These are phyloP conservation scores for Gomphus sp. DNA, from an alignment of 1,284 basidiomycete species.

Conservation along the genomic window DNA sequence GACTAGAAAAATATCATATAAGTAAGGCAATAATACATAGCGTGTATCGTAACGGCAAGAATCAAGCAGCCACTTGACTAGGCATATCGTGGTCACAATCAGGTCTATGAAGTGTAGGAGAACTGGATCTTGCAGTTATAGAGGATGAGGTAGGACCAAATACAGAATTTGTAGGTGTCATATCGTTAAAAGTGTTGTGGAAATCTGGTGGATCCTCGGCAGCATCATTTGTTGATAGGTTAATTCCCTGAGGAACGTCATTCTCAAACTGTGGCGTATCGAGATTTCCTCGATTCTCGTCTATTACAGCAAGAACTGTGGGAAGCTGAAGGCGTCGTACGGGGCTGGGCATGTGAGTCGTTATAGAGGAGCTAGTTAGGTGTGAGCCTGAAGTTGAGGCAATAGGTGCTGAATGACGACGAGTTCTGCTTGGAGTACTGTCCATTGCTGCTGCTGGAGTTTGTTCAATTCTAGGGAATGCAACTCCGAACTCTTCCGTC, in stretches of 20 bases:
- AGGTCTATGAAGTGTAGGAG: background rate
- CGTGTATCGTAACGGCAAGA: background rate
- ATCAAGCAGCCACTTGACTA: background rate
- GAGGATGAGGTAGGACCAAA: background rate
- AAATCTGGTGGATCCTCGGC: background rate
- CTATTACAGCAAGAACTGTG: constrained; percentile 53
- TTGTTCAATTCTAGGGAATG: background rate
- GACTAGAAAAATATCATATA: background rate
- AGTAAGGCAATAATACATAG: constrained; percentile 3
- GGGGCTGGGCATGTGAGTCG: constrained; percentile 26
- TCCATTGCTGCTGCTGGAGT: background rate
- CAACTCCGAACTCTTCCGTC: background rate
- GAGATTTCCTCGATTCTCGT: constrained; percentile 37
- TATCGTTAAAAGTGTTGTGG: background rate
- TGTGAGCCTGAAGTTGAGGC: constrained; percentile 28
- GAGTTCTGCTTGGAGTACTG: constrained; percentile 36
- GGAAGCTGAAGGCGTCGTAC: constrained; percentile 47
- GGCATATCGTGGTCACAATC: background rate
- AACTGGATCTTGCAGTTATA: background rate
- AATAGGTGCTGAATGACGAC: constrained; percentile 30
- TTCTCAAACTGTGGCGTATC: constrained; percentile 12
- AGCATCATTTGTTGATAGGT: background rate
- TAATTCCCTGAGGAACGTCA: background rate
- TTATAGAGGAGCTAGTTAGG: constrained; percentile 28
- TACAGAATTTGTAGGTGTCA: background rate